phyloP scores from a whole-genome alignment of 306 rosid genomes.

The Corylus heterophylla region DNA sequence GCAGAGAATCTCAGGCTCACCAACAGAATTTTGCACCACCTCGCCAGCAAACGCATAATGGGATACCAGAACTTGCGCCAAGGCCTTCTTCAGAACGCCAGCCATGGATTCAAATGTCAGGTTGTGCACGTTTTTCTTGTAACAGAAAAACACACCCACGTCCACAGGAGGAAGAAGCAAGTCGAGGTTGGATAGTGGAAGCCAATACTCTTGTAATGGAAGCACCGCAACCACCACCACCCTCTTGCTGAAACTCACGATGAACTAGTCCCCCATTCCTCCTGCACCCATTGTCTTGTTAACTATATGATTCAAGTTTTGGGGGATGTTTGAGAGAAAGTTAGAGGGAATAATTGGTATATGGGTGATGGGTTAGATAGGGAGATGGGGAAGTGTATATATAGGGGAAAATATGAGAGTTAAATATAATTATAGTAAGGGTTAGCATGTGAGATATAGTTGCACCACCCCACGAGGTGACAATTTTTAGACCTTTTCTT shows the following conservation, averaged over 20 bases:
- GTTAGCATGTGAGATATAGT: too few species aligned
- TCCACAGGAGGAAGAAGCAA: constrained; percentile 63
- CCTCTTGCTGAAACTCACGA: constrained; percentile 36
- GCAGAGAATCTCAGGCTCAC: constrained; percentile 74
- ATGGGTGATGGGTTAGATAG: background rate
- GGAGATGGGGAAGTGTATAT: background rate
- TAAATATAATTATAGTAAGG: too few species aligned
- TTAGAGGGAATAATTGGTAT: background rate
- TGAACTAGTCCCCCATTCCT: constrained; percentile 6
- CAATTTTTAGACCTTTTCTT: too few species aligned
- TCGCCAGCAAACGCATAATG: constrained; percentile 73
- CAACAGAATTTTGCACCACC: constrained; percentile 42
- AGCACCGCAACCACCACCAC: constrained; percentile 58
- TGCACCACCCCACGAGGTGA: too few species aligned
- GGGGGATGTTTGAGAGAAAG: background rate
- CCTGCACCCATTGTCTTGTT: constrained; percentile 13
- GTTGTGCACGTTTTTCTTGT: constrained; percentile 25
- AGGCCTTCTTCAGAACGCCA: constrained; percentile 45
- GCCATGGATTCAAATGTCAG: constrained; percentile 35
- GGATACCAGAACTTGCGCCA: constrained; percentile 48
- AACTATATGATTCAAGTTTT: background rate
- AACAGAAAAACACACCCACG: constrained; percentile 72
- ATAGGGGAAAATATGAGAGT: background rate
- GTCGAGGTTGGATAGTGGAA: constrained; percentile 77
- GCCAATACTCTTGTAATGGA: constrained; percentile 68